Evolutionary conservation across 306 rosid species (phyloP), one percentile per base, ranked within the genome.

Genomic region (Astragalus glycyphyllos): DNA sequence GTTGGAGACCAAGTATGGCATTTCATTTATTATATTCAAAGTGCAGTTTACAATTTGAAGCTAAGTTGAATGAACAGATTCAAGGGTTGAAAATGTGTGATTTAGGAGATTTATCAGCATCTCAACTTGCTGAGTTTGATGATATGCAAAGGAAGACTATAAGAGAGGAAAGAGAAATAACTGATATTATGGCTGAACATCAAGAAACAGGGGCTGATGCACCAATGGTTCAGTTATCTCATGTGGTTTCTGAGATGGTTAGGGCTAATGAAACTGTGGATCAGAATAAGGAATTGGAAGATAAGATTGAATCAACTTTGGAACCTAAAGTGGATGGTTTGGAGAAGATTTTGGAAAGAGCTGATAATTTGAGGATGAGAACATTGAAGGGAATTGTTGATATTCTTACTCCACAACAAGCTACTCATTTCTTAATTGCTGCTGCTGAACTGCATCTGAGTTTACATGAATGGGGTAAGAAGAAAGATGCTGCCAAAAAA

Each of bases 1-100:
- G 90, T 11, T 86, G 92, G 92, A 77, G 92, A 15, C 97, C 97
- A 5, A 86, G 78, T 51, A 78, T 71, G 86, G 89, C 89, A 23
- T 81, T 88, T 45, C 92, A 88, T 35, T 48, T 90, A 38, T 76
- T 90, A 5, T 84, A 86, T 65, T 81, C 90, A 4, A 90, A 88
- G 55, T 81, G 84, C 0, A 87, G 95, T 5, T 5, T 84, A 55
- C 95, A 88, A 41, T 74, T 83, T 46, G 85, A 90, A 63, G 84
- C 68, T 0, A 59, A 11, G 9, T 26, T 82, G 14, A 5, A 7
- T 6, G 81, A 80, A 29, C 41, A 79, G 23, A 74, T 86, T 5
- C 41, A 5, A 2, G 86, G 90, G 12, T 8, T 74, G 6, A 31
- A 10, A 9, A 69, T 68, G 0, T 67, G 62, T 1, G 95, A 90